Base-by-base conservation (phyloP, 768 basidiomycete species). In the Rhodotorula graminis region DNA sequence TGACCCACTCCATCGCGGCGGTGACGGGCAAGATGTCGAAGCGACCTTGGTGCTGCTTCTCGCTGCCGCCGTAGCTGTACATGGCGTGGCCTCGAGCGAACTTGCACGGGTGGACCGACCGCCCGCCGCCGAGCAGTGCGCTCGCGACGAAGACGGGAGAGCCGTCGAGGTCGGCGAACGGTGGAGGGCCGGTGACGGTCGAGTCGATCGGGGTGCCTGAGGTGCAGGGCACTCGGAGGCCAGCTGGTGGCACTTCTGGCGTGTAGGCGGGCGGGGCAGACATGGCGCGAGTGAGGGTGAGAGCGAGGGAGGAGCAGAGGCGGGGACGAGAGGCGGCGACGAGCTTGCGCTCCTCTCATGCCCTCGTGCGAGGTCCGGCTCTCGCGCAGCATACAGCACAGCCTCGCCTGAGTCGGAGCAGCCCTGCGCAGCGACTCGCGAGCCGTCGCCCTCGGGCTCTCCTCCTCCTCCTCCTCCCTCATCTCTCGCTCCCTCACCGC, bases 51-150 rank as follows among this genome's bases (percentile, higher is more conserved):
- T 88, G 86, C 1, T 53, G 31, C 37, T 44, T 31, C 59, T 72
- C 71, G 0, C 8, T 46, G 8, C 71, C 71, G 27, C 67, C 71
- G 52, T 47, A 72, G 6, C 42, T 25, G 52, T 61, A 47, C 71
- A 72, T 72, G 53, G 31, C 55, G 33, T 29, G 55, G 1, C 67
- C 63, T 12, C 49, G 52, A n/a, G 83, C 86, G 76, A 92, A 86
- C 83, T 92, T 93, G 85, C 91, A 92, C 8, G 91, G 91, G 70
- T 92, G 90, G 6, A 91, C 58, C 40, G 58, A 89, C 63, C 37
- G 37, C 9, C 64, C 37, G 18, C 15, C 86, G 71, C 67, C 83
- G 78, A 91, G 83, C 59, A 91, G 81, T 19, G 90, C 91, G 10
- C 89, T 89, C 23, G 90, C 91, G 46, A 93, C 75, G 81, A 84